Evolutionary conservation across 768 basidiomycete species (phyloP), one percentile per base, ranked within the genome.

Genomic region (Pisolithus orientalis): DNA sequence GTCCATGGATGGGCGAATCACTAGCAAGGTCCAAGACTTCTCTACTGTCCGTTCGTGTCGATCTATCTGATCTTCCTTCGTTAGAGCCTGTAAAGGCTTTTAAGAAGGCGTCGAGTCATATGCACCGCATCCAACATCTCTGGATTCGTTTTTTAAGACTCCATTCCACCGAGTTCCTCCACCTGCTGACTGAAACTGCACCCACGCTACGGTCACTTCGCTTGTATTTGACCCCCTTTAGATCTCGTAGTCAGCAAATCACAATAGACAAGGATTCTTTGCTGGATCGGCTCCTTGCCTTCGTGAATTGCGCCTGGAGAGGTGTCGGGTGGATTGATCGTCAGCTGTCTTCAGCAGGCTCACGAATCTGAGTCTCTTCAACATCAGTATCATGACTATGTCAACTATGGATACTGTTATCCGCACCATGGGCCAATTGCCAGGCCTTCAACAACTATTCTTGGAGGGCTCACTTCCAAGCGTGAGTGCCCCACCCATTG

Each of bases 21-120:
- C 53, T 80, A 25, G 61, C 58, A 34, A 68, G 77, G 21, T 80
- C 78, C 3, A 77, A 75, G 57, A 70, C 62, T 61, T 70, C 69
- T 14, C 65, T 69, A 31, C 42, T 66, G 39, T 53, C 52, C 32
- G 46, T 66, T 29, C n/a, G 48, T 37, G 28, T 47, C 3, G 60
- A 64, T 61, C 73, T 24, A 52, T 62, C 42, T 52, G 74, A 48
- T 16, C 5, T 65, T 60, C 48, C 64, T 58, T 27, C 56, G 57
- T 52, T 43, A 65, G 40, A 51, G 59, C 31, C 65, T 59, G 52
- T 50, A 60, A 6, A 65, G 64, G 13, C 70, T 62, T 9, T 75
- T 27, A 62, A 62, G 34, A 62, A 60, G 28, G 64, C 67, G 29
- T 59, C 71, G 52, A 51, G 56, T 39, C 70, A 73, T 39, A 55